Evolutionary conservation across 2,329 filamentous ascomycete species (phyloP), one percentile per base, ranked within the genome.

Genomic region (Lachnum nothofagi): DNA sequence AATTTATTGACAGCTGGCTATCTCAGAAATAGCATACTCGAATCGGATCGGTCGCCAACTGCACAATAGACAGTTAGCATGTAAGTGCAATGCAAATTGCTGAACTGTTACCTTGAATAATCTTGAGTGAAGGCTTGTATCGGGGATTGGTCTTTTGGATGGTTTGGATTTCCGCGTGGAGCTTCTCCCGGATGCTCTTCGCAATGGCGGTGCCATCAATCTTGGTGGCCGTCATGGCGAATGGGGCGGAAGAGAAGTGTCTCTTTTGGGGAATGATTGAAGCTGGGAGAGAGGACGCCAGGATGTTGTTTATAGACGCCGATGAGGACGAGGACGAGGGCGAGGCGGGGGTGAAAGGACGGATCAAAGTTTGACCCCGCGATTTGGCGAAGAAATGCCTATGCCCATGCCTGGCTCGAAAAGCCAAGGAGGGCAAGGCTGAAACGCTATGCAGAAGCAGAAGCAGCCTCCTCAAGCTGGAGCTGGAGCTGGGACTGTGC

Each of bases 201-300:
- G 93, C 93, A 73, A 97, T 90, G 67, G 88, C 89, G 48, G 85
- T 95, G 75, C 93, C 93, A 74, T 98, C 93, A 64, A 98, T 93
- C 76, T 90, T 95, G 63, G 78, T 81, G 60, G 89, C 91, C 61
- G 82, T 81, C 91, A 96, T 97, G 65, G 72, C 75, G 70, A 72
- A 65, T 60, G 73, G 60, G 55, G 78, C 81, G 59, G 66, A 72
- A 55, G 74, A 75, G 64, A 82, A 78, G 33, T 46, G 58, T 46
- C 65, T 65, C 10, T 22, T 48, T 19, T 42, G 35, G 49, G 42
- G 27, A 46, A 44, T 40, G 49, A 42, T 16, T 33, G 44, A 43
- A 39, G 37, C 44, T 34, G 31, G 44, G 49, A 45, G 45, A n/a
- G n/a, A n/a, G n/a, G n/a, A n/a, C n/a, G n/a, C n/a, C n/a, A n/a